These are phyloP conservation scores for Populus alba DNA, from an alignment of 345 rosid species.

Conservation along the genomic window DNA sequence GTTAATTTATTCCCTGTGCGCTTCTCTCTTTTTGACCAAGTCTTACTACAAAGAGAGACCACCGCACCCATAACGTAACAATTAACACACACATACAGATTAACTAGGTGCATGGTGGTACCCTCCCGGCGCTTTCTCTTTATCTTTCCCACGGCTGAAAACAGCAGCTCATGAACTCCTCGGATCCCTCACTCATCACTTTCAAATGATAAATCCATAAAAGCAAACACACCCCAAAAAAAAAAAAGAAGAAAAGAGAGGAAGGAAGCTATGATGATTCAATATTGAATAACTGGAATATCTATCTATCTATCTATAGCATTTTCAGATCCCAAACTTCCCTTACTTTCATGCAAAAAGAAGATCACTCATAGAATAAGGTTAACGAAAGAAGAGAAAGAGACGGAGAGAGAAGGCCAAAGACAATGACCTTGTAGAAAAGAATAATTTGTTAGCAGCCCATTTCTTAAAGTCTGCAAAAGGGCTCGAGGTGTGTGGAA, in stretches of 20 bases:
- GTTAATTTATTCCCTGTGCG: slow-evolving; percentile 19
- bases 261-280: no score
- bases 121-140: neutral
- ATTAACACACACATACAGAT: neutral
- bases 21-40: slow-evolving; percentile 37
- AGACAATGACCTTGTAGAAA: slow-evolving; percentile 31
- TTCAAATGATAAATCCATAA: slow-evolving; percentile 38
- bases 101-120: neutral
- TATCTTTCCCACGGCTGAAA: slow-evolving; percentile 13
- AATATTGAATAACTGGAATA: no score
- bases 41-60: neutral
- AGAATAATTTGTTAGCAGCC: slow-evolving; percentile 24
- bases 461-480: no score
- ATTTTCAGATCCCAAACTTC: slow-evolving; percentile 37
- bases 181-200: slow-evolving; percentile 58
- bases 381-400: slow-evolving; percentile 12
- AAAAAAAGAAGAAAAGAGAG: neutral
- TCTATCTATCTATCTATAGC: slow-evolving; percentile 7
- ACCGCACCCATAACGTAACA: neutral
- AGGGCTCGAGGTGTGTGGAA: slow-evolving; percentile 25
- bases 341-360: slow-evolving; percentile 53
- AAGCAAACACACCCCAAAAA: slow-evolving; percentile 12
- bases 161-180: slow-evolving; percentile 36
- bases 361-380: neutral
- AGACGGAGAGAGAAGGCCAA: slow-evolving; percentile 1